Conservation (phyloP, 257 asterid genomes). For the Lantana camara region DNA sequence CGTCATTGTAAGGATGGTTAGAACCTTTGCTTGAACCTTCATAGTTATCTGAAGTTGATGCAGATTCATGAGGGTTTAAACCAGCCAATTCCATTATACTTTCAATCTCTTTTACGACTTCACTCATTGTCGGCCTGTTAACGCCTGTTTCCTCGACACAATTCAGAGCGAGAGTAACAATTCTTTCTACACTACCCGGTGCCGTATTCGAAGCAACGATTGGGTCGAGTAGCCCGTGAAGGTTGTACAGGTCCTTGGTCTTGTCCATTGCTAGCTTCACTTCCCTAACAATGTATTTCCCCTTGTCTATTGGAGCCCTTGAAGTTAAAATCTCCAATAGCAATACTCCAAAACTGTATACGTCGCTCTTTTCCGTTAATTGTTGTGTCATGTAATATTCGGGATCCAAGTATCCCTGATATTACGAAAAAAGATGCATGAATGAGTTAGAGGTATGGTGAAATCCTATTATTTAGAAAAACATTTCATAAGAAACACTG, state of each 20-base stretch:
- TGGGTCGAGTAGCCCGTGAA: constrained; percentile 69
- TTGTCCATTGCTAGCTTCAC: constrained; percentile 61
- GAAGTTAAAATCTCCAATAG: constrained; percentile 71
- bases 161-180: constrained; percentile 65
- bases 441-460: too few relatives aligned
- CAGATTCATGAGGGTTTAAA: constrained; percentile 80
- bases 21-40: constrained; percentile 51
- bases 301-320: constrained; percentile 72
- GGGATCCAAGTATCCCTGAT: constrained; percentile 94
- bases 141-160: constrained; percentile 67
- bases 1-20: constrained; percentile 69
- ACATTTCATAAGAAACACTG: too few relatives aligned
- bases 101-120: constrained; percentile 86
- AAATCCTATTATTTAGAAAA: too few relatives aligned
- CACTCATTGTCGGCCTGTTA: constrained; percentile 71
- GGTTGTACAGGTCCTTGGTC: constrained; percentile 64
- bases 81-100: constrained; percentile 72
- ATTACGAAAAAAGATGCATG: too few relatives aligned
- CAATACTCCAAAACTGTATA: constrained; percentile 80
- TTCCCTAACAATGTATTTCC: constrained; percentile 74
- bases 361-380: constrained; percentile 89
- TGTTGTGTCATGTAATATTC: constrained; percentile 93
- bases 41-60: constrained; percentile 72
- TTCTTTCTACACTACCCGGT: constrained; percentile 64
- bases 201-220: constrained; percentile 45